These are phyloP conservation scores for Drechmeria coniospora DNA, from an alignment of 2,329 filamentous ascomycete genomes.

Conservation along the genomic window DNA sequence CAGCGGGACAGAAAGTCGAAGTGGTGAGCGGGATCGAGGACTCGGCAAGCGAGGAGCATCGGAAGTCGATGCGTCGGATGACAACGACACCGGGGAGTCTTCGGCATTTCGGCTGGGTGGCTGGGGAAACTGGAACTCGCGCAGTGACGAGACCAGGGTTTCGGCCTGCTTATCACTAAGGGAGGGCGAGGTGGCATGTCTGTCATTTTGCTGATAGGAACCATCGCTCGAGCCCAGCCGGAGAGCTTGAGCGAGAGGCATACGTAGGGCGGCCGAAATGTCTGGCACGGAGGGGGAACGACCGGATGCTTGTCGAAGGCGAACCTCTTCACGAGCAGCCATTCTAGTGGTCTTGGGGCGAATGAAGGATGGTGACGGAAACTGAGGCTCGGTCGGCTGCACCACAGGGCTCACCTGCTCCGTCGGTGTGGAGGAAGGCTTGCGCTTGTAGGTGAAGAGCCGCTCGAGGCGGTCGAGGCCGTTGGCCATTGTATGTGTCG, in stretches of 20 bases:
- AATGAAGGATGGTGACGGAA: constrained; percentile 39
- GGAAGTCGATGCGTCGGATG: constrained; percentile 8
- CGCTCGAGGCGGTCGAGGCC: constrained; percentile 34
- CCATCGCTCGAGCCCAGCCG: constrained; percentile 5
- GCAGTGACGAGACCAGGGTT: constrained; percentile 13
- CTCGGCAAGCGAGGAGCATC: constrained; percentile 11
- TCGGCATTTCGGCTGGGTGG: constrained; percentile 15
- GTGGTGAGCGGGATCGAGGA: constrained; percentile 11
- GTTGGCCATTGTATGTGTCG: constrained; percentile 26
- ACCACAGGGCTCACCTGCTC: constrained; percentile 9
- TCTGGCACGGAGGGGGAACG: constrained; percentile 15
- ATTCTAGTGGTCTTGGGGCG: constrained; percentile 38
- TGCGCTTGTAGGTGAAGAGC: constrained; percentile 32
- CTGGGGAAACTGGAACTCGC: constrained; percentile 22
- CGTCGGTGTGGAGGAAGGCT: constrained; percentile 13
- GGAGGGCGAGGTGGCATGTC: constrained; percentile 11
- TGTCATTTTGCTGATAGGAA: constrained; percentile 1
- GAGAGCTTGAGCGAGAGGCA: constrained; percentile 3
- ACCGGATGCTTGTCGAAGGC: constrained; percentile 12
- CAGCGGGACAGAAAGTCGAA: constrained; percentile 7
- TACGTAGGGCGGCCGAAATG: constrained; percentile 4
- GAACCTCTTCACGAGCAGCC: constrained; percentile 37
- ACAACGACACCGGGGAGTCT: constrained; percentile 9
- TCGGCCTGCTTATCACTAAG: constrained; percentile 8
- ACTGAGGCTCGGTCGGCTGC: constrained; percentile 19